phyloP scores from a whole-genome alignment of 108 stramenopile genomes.

The Stephanodiscus minutulus region DNA sequence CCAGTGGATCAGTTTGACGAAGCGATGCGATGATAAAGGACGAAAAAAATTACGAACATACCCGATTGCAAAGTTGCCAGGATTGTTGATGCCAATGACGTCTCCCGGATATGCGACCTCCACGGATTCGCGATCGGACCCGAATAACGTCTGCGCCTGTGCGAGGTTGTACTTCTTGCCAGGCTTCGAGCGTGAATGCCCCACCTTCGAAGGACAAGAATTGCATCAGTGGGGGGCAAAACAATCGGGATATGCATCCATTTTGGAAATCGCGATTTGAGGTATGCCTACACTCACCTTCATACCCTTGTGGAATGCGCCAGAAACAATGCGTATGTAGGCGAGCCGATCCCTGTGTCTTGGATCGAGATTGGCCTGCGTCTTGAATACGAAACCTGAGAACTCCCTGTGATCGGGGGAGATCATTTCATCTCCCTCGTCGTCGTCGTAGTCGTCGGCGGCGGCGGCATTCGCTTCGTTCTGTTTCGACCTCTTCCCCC shows the following conservation, averaged over 20 bases:
- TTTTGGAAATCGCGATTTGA: too few species aligned
- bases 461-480: neutral
- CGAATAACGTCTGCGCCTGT: constrained; percentile 95
- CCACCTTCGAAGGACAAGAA: constrained; percentile 15
- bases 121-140: constrained; percentile 85
- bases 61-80: constrained; percentile 89
- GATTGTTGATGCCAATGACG: constrained; percentile 97
- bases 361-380: constrained; percentile 96
- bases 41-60: neutral
- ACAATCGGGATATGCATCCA: too few species aligned
- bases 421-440: constrained; percentile 56
- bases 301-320: constrained; percentile 94
- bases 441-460: constrained; percentile 44
- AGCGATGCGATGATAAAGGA: neutral
- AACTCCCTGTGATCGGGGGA: constrained; percentile 85
- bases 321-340: constrained; percentile 90
- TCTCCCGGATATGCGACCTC: constrained; percentile 94
- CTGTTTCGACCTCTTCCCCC: constrained; percentile 21
- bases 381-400: constrained; percentile 96
- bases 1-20: neutral
- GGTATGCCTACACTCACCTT: too few species aligned
- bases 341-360: constrained; percentile 95
- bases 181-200: constrained; percentile 79
- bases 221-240: too few species aligned
- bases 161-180: constrained; percentile 89